A percentile compares a stretch with the other conserved stretches of the same genome.
Conservation (phyloP, 2,329 filamentous ascomycete species). For the Sporothrix protearum region DNA sequence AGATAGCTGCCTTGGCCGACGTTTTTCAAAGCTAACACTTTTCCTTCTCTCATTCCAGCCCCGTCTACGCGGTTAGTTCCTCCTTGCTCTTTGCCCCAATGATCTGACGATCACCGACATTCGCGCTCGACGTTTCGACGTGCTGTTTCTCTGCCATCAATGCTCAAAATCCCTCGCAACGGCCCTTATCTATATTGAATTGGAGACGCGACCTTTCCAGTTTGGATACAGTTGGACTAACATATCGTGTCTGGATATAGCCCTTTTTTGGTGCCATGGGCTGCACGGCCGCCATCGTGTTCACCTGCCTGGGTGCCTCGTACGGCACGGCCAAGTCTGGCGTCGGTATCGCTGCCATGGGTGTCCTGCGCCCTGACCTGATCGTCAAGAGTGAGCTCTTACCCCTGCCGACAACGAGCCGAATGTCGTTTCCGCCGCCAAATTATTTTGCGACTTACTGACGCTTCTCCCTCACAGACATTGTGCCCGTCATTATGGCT, state of each 20-base stretch:
- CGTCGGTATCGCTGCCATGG: conserved; percentile 97
- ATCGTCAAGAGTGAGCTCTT: conserved; percentile 91
- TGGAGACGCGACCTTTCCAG: neutral
- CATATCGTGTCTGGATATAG: conserved; percentile 36
- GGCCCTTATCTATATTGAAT: conserved; percentile 10
- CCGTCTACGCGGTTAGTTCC: conserved; percentile 95
- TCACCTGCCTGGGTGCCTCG: conserved; percentile 67
- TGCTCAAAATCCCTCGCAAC: neutral
- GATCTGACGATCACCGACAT: neutral
- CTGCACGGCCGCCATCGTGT: conserved; percentile 64
- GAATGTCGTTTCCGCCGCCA: neutral
- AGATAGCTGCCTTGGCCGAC: neutral
- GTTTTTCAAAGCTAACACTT: conserved; percentile 20
- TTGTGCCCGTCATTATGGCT: conserved; percentile 99
- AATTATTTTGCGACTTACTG: neutral
- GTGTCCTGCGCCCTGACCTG: conserved; percentile 93
- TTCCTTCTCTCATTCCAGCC: conserved; percentile 53
- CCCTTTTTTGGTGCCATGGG: conserved; percentile 97
- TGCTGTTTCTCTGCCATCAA: neutral
- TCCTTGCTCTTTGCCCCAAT: conserved; percentile 23
- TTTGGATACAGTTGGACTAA: conserved; percentile 11
- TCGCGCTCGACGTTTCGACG: neutral
- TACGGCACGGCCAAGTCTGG: conserved; percentile 99
- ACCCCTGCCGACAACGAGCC: neutral
- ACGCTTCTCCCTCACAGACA: conserved; percentile 58